Evolutionary conservation across 768 basidiomycete species (phyloP).

Genomic region (Chlorophyllum brunneum): DNA sequence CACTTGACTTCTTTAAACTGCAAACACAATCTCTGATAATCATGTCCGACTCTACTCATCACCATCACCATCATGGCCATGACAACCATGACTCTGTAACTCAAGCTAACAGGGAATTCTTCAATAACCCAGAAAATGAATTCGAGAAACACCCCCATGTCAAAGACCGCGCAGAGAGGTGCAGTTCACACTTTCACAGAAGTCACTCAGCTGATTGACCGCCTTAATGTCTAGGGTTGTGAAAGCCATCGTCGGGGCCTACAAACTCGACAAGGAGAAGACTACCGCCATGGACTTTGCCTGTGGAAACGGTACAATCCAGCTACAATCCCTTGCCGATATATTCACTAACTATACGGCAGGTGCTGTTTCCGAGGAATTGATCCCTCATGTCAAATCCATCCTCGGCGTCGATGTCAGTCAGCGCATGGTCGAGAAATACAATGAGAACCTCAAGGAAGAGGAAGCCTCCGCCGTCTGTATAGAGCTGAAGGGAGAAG

Average conservation of each 20-base stretch:
- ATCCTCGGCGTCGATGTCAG: constrained; percentile 72
- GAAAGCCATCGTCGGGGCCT: constrained; percentile 27
- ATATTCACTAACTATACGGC: not conserved
- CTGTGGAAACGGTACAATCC: constrained; percentile 55
- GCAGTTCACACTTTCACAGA: not conserved
- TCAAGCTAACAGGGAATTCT: constrained; percentile 13
- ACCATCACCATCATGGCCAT: constrained; percentile 5
- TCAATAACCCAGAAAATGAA: not conserved
- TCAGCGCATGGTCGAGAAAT: constrained; percentile 57
- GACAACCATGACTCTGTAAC: not conserved
- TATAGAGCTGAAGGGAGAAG: constrained; percentile 38
- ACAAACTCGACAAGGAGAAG: constrained; percentile 43
- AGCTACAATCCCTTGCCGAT: not conserved
- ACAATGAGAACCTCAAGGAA: constrained; percentile 42
- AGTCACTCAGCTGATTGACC: not conserved
- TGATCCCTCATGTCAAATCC: constrained; percentile 50
- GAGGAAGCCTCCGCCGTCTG: constrained; percentile 60
- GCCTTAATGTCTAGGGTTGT: constrained; percentile 20
- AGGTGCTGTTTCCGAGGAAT: constrained; percentile 57
- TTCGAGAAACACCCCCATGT: constrained; percentile 14
- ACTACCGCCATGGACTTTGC: constrained; percentile 67
- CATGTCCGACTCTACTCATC: not conserved
- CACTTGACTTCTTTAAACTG: not conserved
- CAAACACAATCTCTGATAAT: not conserved
- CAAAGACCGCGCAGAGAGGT: constrained; percentile 17